phyloP scores from a whole-genome alignment of 768 basidiomycete genomes.

The Ephemerocybe angulata region DNA sequence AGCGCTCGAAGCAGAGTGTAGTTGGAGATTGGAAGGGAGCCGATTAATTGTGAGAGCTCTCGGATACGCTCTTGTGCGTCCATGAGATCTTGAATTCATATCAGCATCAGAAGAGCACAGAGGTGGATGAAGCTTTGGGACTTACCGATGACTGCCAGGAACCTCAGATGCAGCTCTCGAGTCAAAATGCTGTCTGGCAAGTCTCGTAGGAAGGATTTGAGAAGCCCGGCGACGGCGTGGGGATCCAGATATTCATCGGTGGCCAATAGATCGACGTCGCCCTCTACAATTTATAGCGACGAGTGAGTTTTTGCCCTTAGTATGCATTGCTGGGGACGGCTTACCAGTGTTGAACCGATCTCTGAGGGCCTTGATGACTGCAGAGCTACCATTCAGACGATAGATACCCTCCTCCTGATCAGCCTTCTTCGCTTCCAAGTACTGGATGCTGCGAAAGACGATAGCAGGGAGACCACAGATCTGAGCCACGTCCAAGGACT shows the following conservation, averaged over 20 bases:
- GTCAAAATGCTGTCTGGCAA: conserved; percentile 91
- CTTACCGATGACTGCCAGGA: conserved; percentile 91
- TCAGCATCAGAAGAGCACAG: conserved; percentile 7
- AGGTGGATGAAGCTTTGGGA: neutral
- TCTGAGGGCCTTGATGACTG: conserved; percentile 89
- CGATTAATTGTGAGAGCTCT: conserved; percentile 84
- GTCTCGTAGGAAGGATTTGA: conserved; percentile 92
- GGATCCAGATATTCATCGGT: conserved; percentile 96
- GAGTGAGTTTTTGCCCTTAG: neutral
- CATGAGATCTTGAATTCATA: conserved; percentile 64
- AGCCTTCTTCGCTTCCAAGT: conserved; percentile 89
- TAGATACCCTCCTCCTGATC: conserved; percentile 98
- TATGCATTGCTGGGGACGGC: conserved; percentile 18
- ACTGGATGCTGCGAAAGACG: conserved; percentile 93
- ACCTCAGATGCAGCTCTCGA: conserved; percentile 84
- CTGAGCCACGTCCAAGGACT: conserved; percentile 83
- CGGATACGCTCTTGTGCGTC: conserved; percentile 83
- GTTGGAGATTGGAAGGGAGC: conserved; percentile 84
- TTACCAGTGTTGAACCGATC: conserved; percentile 89
- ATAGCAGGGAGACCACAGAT: conserved; percentile 92
- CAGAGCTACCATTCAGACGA: conserved; percentile 89
- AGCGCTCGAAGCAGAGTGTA: conserved; percentile 92
- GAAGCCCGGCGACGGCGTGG: conserved; percentile 91
- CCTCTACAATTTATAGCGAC: conserved; percentile 52
- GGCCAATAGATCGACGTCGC: conserved; percentile 87